Conservation (phyloP, 176 grass and related monocot species). For the Phragmites australis region DNA sequence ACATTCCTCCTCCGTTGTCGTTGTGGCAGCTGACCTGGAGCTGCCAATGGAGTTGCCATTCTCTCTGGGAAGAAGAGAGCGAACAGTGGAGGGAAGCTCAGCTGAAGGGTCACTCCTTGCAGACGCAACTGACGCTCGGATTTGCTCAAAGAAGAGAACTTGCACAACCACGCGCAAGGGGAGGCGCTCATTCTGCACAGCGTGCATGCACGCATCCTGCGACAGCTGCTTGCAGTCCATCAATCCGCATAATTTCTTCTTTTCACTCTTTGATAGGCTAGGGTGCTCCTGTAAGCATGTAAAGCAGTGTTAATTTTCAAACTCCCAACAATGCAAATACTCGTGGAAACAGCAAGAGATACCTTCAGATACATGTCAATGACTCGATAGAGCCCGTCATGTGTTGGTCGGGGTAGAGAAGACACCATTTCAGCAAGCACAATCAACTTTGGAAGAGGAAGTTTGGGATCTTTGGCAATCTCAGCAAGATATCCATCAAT, state of each 20-base stretch:
- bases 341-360: neutral
- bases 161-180: conserved; percentile 93
- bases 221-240: conserved; percentile 97
- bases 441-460: conserved; percentile 79
- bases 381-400: conserved; percentile 87
- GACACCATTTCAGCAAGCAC: conserved; percentile 73
- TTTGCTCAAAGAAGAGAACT: conserved; percentile 93
- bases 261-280: conserved; percentile 79
- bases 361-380: conserved; percentile 99
- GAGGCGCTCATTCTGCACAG: conserved; percentile 89
- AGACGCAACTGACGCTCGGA: conserved; percentile 45
- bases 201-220: conserved; percentile 77
- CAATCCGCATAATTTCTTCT: conserved; percentile 77
- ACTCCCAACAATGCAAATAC: neutral
- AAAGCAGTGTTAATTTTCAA: neutral
- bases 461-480: conserved; percentile 79
- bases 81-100: conserved; percentile 43
- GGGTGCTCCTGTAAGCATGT: conserved; percentile 75
- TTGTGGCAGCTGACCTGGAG: conserved; percentile 83
- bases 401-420: conserved; percentile 50
- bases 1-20: conserved; percentile 72
- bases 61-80: conserved; percentile 69
- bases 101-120: conserved; percentile 22
- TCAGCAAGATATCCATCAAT: conserved; percentile 91
- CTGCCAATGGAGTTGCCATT: conserved; percentile 84